These are phyloP conservation scores for Gautieria morchelliformis DNA, from an alignment of 768 basidiomycete species.

Conservation along the genomic window DNA sequence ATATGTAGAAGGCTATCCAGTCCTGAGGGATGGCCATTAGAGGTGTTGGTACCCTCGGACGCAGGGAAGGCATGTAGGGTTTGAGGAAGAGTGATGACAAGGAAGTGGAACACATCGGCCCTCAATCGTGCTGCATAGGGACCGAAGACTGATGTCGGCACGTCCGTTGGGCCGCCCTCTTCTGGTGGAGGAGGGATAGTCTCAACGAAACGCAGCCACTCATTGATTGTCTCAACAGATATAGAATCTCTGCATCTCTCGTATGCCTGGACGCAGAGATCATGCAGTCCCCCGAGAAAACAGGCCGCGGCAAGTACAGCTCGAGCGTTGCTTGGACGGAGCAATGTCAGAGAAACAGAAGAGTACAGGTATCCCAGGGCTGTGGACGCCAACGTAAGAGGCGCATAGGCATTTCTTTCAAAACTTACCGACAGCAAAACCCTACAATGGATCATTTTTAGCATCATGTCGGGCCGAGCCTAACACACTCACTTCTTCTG, in stretches of 20 bases:
- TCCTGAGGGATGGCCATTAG: slow-evolving; percentile 26
- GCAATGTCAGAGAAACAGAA: slow-evolving; percentile 52
- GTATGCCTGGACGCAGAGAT: slow-evolving; percentile 73
- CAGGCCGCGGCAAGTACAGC: slow-evolving; percentile 79
- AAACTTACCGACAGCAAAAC: slow-evolving; percentile 60
- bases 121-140: slow-evolving; percentile 66
- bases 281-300: slow-evolving; percentile 80
- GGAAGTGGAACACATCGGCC: slow-evolving; percentile 72
- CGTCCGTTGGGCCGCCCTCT: slow-evolving; percentile 25
- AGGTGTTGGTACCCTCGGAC: background rate
- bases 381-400: slow-evolving; percentile 19
- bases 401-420: slow-evolving; percentile 6
- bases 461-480: background rate
- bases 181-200: slow-evolving; percentile 32
- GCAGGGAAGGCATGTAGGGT: slow-evolving; percentile 21
- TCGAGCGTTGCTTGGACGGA: slow-evolving; percentile 73
- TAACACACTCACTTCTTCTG: slow-evolving; percentile 57
- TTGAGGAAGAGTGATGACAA: slow-evolving; percentile 65
- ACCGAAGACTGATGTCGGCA: slow-evolving; percentile 55
- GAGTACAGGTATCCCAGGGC: slow-evolving; percentile 80
- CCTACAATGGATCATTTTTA: slow-evolving; percentile 31
- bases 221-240: slow-evolving; percentile 59
- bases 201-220: slow-evolving; percentile 74
- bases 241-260: slow-evolving; percentile 69
- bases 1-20: slow-evolving; percentile 66